These are phyloP conservation scores for Sarcomyxa edulis DNA, from an alignment of 768 basidiomycete genomes.

Conservation along the genomic window DNA sequence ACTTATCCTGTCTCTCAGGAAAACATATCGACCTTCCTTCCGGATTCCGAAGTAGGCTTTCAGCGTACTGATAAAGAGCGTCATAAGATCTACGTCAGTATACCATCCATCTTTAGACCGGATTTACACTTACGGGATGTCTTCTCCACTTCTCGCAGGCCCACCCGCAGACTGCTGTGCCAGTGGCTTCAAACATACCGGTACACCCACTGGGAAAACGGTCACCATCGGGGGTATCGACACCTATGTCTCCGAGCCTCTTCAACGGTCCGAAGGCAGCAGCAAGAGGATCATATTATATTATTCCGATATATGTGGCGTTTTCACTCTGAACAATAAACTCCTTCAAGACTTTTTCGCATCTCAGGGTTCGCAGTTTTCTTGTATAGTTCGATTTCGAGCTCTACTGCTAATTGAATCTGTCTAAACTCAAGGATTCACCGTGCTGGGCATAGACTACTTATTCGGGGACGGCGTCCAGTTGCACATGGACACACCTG, in stretches of 20 bases:
- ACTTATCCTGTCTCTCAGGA: no score
- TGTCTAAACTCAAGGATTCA: slow-evolving; percentile 36
- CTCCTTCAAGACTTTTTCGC: slow-evolving; percentile 64
- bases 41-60: no score
- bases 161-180: slow-evolving; percentile 50
- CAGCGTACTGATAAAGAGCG: no score
- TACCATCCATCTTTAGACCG: no score
- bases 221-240: slow-evolving; percentile 35
- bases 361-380: slow-evolving; percentile 37
- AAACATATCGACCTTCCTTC: no score
- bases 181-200: slow-evolving; percentile 45
- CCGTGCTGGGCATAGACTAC: slow-evolving; percentile 57
- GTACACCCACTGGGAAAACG: slow-evolving; percentile 38
- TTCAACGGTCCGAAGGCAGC: slow-evolving; percentile 9
- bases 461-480: slow-evolving; percentile 55
- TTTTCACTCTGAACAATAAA: slow-evolving; percentile 53
- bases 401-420: not conserved
- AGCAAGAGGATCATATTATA: slow-evolving; percentile 47
- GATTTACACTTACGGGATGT: no score
- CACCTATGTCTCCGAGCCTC: slow-evolving; percentile 52
- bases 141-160: slow-evolving; percentile 31
- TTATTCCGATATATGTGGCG: slow-evolving; percentile 56
- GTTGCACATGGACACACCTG: slow-evolving; percentile 28
- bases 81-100: no score
- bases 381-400: not conserved